These are phyloP conservation scores for Crassisporium funariophilum DNA, from an alignment of 768 basidiomycete species.

Conservation along the genomic window DNA sequence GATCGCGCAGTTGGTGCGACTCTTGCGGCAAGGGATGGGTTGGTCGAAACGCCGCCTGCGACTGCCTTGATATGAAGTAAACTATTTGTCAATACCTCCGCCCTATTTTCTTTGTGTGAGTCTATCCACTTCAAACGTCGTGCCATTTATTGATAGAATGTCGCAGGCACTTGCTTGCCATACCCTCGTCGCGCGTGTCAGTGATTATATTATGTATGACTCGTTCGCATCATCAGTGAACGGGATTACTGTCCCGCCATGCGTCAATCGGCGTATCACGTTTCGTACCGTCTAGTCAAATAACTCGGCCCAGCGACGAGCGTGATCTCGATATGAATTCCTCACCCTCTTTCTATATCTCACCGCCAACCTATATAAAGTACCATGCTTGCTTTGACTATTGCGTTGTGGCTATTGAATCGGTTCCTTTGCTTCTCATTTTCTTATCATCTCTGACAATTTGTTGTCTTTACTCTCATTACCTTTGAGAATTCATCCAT, in stretches of 20 bases:
- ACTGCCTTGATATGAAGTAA: slow-evolving; percentile 70
- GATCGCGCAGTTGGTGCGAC: slow-evolving; percentile 70
- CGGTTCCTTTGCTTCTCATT: slow-evolving; percentile 6
- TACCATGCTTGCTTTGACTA: too few relatives aligned
- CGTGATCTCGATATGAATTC: slow-evolving; percentile 60
- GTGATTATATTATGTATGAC: slow-evolving; percentile 28
- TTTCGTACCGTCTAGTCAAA: slow-evolving; percentile 62
- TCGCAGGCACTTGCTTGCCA: slow-evolving; percentile 31
- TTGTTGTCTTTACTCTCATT: slow-evolving; percentile 1
- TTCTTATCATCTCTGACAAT: slow-evolving; percentile 5
- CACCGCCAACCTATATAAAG: slow-evolving; percentile 28
- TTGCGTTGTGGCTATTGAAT: too few relatives aligned
- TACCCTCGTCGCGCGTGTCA: slow-evolving; percentile 24
- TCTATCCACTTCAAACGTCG: not conserved
- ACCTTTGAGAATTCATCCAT: too few relatives aligned
- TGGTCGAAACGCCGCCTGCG: slow-evolving; percentile 55
- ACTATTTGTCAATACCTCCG: slow-evolving; percentile 11
- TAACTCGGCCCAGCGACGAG: slow-evolving; percentile 63
- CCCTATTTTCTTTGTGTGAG: slow-evolving; percentile 34
- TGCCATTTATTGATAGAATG: slow-evolving; percentile 4
- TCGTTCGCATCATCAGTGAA: slow-evolving; percentile 22
- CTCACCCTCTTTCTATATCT: slow-evolving; percentile 20
- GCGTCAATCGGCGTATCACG: slow-evolving; percentile 62
- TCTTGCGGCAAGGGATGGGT: slow-evolving; percentile 71
- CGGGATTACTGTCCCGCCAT: slow-evolving; percentile 42